Evolutionary conservation across 352 stramenopile genomes (phyloP), one percentile per base, ranked within the genome.

Genomic region (Phytophthora litchii): DNA sequence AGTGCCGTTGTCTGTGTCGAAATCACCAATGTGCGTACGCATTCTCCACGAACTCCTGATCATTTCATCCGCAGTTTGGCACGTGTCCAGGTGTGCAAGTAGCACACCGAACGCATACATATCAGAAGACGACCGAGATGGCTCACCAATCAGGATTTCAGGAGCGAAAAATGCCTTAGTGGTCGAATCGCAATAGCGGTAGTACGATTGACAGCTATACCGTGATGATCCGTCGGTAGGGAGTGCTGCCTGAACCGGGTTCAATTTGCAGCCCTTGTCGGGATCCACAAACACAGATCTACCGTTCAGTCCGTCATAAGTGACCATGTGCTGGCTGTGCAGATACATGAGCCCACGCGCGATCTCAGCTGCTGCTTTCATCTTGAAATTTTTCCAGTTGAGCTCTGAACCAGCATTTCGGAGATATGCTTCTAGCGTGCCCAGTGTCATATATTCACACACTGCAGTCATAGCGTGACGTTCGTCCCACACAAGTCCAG

Each of bases 301-400:
- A 2, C 78, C 81, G 32, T 76, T 91, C 3, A 92, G 68, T 21
- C 75, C 81, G 34, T 89, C 81, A 70, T 92, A 92, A 19, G 80
- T 82, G 19, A 88, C 62, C 56, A 75, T 78, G 64, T 88, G 76
- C 52, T 91, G 76, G 14, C 66, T 80, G 69, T 94, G 83, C 20
- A 94, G 41, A 38, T 92, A 91, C 80, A 90, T 88, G 27, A 94
- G 70, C 3, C 74, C 80, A 23, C 69, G 74, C 1, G 83, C 76
- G 23, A 94, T 74, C 38, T 92, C 70, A 20, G 76, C 58, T 17
- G 83, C 83, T 14, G 84, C 78, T 54, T 87, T 85, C 47, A 89
- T 77, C 70, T 92, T 92, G 60, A 90, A 91, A 36, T 88, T 87
- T 19, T 67, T 63, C 85, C 85, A 94, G 36, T 80, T 88, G 2